These are phyloP conservation scores for Kwoniella botswanensis DNA, from an alignment of 768 basidiomycete species.

Conservation along the genomic window DNA sequence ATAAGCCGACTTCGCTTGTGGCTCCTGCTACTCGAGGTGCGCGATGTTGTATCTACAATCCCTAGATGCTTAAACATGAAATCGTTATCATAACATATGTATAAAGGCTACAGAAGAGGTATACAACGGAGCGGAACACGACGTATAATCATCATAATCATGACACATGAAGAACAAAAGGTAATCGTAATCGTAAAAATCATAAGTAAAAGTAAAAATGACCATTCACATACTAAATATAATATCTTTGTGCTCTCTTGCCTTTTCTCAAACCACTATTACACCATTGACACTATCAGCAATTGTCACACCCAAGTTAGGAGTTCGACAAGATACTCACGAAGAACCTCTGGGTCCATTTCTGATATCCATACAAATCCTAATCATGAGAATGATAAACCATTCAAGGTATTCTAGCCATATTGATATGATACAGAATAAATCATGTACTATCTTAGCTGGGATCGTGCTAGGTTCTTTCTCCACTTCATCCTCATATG, in stretches of 20 bases:
- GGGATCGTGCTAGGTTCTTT: constrained; percentile 39
- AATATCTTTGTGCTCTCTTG: constrained; percentile 19
- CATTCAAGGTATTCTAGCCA: constrained; percentile 40
- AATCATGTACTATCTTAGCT: constrained; percentile 39
- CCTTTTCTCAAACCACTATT: constrained; percentile 15
- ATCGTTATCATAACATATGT: not conserved
- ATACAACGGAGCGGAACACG: not conserved
- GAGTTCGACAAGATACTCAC: constrained; percentile 30
- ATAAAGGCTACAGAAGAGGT: constrained; percentile 11
- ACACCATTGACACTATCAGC: not conserved
- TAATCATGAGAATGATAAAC: constrained; percentile 27
- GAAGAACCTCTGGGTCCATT: constrained; percentile 24
- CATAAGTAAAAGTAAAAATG: not conserved
- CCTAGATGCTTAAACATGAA: not conserved
- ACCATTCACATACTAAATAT: constrained; percentile 6
- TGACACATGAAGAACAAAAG: too few relatives aligned
- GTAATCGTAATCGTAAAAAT: not conserved
- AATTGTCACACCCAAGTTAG: not conserved
- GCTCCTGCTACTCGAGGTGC: not conserved
- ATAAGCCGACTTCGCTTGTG: not conserved
- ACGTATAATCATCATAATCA: too few relatives aligned
- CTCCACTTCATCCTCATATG: not conserved
- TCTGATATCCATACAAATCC: constrained; percentile 34
- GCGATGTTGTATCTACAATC: too few relatives aligned
- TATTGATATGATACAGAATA: constrained; percentile 38